phyloP scores from a whole-genome alignment of 257 asterid genomes.

The Gardenia jasminoides region DNA sequence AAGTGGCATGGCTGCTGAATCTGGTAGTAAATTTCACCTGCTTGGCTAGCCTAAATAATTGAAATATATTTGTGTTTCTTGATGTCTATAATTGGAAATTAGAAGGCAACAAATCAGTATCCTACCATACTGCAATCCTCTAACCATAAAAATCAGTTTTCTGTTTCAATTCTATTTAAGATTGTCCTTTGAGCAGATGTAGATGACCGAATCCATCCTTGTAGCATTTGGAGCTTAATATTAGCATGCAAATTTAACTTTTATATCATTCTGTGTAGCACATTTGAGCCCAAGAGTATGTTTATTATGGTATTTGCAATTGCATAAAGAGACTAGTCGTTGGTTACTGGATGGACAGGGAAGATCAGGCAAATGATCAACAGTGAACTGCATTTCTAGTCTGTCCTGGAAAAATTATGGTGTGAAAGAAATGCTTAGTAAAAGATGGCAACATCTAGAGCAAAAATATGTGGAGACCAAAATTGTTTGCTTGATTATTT shows the following conservation, averaged over 20 bases:
- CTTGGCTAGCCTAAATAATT: background rate
- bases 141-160: background rate
- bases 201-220: background rate
- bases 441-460: background rate
- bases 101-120: background rate
- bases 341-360: background rate
- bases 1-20: constrained; percentile 96
- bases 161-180: too few relatives aligned
- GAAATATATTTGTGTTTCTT: background rate
- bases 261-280: background rate
- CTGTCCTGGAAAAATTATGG: background rate
- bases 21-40: constrained; percentile 49
- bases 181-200: background rate
- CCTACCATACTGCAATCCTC: background rate
- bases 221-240: background rate
- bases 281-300: background rate
- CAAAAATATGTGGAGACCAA: background rate
- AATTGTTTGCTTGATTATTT: background rate
- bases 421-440: background rate
- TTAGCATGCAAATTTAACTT: background rate
- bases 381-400: background rate
- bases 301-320: background rate
- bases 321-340: background rate
- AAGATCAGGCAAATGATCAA: background rate
- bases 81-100: background rate